These are phyloP conservation scores for Phytophthora multivora DNA, from an alignment of 352 stramenopile genomes.

Conservation along the genomic window DNA sequence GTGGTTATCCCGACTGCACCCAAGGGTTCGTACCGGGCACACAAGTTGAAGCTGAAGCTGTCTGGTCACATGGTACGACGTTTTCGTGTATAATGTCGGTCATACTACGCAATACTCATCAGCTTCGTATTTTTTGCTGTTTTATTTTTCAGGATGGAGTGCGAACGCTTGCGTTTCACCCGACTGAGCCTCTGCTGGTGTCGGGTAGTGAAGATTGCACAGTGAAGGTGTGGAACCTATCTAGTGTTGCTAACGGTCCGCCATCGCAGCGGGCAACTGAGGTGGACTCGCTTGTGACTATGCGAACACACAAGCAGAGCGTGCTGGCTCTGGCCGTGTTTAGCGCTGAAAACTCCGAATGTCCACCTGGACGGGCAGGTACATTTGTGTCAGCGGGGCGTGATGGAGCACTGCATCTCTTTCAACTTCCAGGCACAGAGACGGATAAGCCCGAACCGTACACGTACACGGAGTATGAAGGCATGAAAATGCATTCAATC, in stretches of 20 bases:
- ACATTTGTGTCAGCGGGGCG: conserved; percentile 75
- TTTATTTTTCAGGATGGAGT: conserved; percentile 65
- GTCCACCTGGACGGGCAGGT: conserved; percentile 46
- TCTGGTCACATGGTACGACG: conserved; percentile 76
- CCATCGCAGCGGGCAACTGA: conserved; percentile 75
- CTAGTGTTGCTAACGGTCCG: conserved; percentile 59
- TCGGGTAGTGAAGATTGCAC: conserved; percentile 88
- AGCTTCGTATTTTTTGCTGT: background rate
- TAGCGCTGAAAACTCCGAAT: conserved; percentile 77
- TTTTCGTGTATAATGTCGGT: background rate
- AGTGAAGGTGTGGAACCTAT: conserved; percentile 85
- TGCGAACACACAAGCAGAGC: conserved; percentile 75
- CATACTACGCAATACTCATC: conserved; percentile 1
- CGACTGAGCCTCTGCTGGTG: conserved; percentile 81
- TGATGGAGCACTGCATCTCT: conserved; percentile 76
- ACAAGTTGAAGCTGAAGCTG: conserved; percentile 89
- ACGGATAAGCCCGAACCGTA: conserved; percentile 72
- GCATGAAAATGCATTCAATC: conserved; percentile 64
- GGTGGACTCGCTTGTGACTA: conserved; percentile 77
- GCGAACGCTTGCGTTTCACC: conserved; percentile 76
- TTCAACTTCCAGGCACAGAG: conserved; percentile 62
- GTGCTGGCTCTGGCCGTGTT: conserved; percentile 78
- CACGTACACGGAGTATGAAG: conserved; percentile 77
- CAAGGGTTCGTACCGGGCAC: conserved; percentile 69
- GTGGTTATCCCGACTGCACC: conserved; percentile 50